A percentile compares a stretch with the other conserved stretches of the same genome.
phyloP scores from a whole-genome alignment of 306 rosid species.

The Ceratonia siliqua region DNA sequence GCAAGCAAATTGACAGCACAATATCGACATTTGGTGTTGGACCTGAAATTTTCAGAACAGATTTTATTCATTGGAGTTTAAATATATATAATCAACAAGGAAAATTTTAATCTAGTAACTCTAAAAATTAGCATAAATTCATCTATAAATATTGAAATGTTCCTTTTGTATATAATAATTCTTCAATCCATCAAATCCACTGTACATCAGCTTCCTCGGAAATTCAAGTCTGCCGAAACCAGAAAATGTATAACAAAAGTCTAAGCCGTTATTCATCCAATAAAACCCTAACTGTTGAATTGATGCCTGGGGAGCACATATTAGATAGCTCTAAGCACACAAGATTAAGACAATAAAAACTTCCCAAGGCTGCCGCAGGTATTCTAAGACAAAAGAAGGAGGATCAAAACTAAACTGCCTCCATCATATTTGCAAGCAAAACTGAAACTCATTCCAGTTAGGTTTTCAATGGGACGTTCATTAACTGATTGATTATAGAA shows the following conservation, averaged over 20 bases:
- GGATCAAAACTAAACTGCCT: not conserved
- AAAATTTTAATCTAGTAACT: not conserved
- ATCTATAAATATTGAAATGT: not conserved
- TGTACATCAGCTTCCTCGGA: not conserved
- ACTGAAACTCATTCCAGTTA: not conserved
- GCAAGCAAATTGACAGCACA: constrained; percentile 85
- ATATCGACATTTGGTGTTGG: constrained; percentile 88
- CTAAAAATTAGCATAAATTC: not conserved
- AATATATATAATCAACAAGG: constrained; percentile 8
- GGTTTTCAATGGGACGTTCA: constrained; percentile 4
- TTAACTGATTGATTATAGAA: not conserved
- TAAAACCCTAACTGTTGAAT: not conserved
- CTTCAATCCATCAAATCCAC: not conserved
- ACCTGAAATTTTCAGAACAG: constrained; percentile 56
- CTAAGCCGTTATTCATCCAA: not conserved
- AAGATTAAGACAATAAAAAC: not conserved
- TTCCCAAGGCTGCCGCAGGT: not conserved
- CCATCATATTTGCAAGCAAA: not conserved
- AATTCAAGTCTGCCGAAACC: not conserved
- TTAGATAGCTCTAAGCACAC: constrained; percentile 5
- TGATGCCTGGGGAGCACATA: constrained; percentile 6
- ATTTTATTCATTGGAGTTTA: constrained; percentile 22
- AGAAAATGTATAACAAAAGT: not conserved
- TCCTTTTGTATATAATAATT: constrained; percentile 15
- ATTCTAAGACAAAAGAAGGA: not conserved